phyloP scores from a whole-genome alignment of 441 rosid species.

The Syzygium syzygioides region DNA sequence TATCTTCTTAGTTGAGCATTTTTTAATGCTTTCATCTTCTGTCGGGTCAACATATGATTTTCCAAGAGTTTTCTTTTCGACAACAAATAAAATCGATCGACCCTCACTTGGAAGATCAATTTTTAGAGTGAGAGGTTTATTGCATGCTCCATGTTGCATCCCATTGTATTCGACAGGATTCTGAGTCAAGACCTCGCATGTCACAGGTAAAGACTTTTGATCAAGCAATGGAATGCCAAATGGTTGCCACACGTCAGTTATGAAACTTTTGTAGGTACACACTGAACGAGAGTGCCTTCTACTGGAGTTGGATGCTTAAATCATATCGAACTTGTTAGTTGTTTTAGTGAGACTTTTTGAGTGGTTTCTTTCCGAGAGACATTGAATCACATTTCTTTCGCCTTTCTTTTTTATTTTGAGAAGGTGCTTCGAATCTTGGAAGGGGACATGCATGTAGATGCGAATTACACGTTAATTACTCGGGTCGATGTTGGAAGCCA shows the following conservation, averaged over 20 bases:
- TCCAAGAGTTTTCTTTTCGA: conserved; percentile 52
- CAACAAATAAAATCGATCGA: conserved; percentile 40
- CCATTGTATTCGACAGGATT: too few species aligned
- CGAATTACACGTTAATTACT: not conserved
- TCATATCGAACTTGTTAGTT: not conserved
- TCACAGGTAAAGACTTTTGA: too few species aligned
- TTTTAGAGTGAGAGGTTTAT: too few species aligned
- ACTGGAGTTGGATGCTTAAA: not conserved
- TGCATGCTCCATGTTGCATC: too few species aligned
- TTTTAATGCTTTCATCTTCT: too few species aligned
- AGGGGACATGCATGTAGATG: not conserved
- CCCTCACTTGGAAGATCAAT: too few species aligned
- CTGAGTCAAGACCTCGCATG: too few species aligned
- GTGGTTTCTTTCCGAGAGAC: not conserved
- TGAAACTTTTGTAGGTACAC: not conserved
- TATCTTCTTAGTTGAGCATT: too few species aligned
- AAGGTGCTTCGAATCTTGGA: not conserved
- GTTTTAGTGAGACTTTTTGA: not conserved
- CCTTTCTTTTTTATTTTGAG: not conserved
- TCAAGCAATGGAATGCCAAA: not conserved
- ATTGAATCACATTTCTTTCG: not conserved
- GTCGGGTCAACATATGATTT: conserved; percentile 22
- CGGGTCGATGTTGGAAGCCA: not conserved
- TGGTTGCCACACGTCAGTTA: not conserved
- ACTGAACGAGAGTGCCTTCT: not conserved